Evolutionary conservation across 2,329 filamentous ascomycete species (phyloP).

Genomic region (Orbilia blumenaviensis): DNA sequence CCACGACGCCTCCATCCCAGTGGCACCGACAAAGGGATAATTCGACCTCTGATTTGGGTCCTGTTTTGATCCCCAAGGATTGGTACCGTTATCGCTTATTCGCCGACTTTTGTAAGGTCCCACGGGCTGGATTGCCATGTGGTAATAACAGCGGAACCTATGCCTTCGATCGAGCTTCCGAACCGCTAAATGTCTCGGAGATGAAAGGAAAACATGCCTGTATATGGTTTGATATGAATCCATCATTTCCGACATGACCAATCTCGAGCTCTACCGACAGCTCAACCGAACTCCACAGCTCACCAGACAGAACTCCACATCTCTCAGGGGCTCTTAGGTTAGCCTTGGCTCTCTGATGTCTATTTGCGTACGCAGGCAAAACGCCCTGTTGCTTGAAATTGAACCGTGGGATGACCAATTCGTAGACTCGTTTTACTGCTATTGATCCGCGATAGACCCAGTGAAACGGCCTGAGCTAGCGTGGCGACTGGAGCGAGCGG

Average conservation of each 20-base stretch:
- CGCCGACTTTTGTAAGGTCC: conserved; percentile 38
- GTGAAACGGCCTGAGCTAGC: conserved; percentile 31
- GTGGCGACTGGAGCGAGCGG: conserved; percentile 30
- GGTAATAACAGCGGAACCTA: conserved; percentile 47
- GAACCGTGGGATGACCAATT: conserved; percentile 2
- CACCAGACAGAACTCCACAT: conserved; percentile 47
- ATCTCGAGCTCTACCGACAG: conserved; percentile 7
- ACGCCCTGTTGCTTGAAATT: neutral
- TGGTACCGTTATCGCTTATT: conserved; percentile 39
- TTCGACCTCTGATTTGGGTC: conserved; percentile 18
- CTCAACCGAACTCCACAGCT: no score
- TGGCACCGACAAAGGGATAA: conserved; percentile 29
- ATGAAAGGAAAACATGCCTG: conserved; percentile 40
- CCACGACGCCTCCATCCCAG: conserved; percentile 22
- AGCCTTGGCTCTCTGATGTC: neutral
- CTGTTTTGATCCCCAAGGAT: conserved; percentile 34
- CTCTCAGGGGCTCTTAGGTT: conserved; percentile 11
- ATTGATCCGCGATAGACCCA: conserved; percentile 18
- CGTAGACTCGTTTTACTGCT: neutral
- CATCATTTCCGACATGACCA: conserved; percentile 40
- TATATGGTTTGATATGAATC: conserved; percentile 31
- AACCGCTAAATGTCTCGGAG: conserved; percentile 49
- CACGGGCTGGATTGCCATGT: conserved; percentile 49
- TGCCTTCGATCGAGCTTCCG: conserved; percentile 47
- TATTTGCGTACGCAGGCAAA: conserved; percentile 21